A percentile compares a stretch with the other conserved stretches of the same genome.
Evolutionary conservation across 345 rosid species (phyloP).

Genomic region (Iberis pinnata): DNA sequence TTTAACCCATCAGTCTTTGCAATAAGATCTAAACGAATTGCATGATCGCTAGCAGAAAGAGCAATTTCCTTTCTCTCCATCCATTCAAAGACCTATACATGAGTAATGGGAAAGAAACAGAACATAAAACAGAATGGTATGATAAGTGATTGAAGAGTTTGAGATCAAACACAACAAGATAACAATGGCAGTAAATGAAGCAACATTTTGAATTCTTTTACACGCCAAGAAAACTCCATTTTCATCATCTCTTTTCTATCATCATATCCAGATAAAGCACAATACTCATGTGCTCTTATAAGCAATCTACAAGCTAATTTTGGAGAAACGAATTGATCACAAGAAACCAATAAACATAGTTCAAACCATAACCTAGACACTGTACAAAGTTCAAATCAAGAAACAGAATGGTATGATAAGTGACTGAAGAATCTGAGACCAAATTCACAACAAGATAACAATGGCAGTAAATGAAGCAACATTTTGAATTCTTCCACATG

Average conservation of each 20-base stretch:
- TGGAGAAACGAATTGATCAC: too few species aligned
- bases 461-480: neutral
- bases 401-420: too few species aligned
- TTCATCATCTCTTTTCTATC: neutral
- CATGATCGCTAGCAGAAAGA: conserved; percentile 37
- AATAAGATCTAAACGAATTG: conserved; percentile 49
- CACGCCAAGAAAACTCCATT: neutral
- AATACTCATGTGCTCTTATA: neutral
- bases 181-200: neutral
- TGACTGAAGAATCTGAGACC: too few species aligned
- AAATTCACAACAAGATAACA: too few species aligned
- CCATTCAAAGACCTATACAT: conserved; percentile 60
- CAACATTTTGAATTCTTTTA: neutral
- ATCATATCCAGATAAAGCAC: neutral
- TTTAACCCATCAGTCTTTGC: conserved; percentile 50
- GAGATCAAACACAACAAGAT: neutral
- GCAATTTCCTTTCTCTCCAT: conserved; percentile 60
- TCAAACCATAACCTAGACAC: too few species aligned
- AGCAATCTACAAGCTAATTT: neutral
- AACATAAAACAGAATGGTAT: neutral
- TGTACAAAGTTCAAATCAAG: too few species aligned
- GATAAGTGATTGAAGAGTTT: neutral
- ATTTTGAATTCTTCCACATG: neutral
- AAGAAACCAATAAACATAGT: too few species aligned
- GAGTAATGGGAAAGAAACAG: conserved; percentile 1